phyloP scores from a whole-genome alignment of 257 asterid species.

The Rhazya stricta region DNA sequence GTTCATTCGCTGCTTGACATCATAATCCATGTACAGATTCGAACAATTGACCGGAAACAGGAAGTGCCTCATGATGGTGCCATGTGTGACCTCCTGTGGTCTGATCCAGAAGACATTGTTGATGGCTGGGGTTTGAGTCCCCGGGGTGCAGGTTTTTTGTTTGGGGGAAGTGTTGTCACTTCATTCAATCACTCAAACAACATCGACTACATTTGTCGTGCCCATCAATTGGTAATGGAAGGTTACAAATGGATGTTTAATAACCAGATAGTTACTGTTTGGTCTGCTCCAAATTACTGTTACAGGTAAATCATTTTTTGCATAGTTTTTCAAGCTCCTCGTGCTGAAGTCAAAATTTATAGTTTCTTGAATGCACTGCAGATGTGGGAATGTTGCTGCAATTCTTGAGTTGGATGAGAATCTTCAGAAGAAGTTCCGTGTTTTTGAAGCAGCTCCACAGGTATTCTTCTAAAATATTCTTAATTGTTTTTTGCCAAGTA shows the following conservation, averaged over 20 bases:
- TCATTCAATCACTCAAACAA: slow-evolving; percentile 77
- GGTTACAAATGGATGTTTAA: slow-evolving; percentile 98
- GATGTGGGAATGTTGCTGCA: slow-evolving; percentile 98
- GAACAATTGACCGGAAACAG: slow-evolving; percentile 90
- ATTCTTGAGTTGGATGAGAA: slow-evolving; percentile 87
- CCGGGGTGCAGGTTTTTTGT: slow-evolving; percentile 95
- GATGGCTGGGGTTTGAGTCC: slow-evolving; percentile 99
- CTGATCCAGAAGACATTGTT: slow-evolving; percentile 94
- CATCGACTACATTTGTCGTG: slow-evolving; percentile 90
- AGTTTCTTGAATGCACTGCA: slow-evolving; percentile 25
- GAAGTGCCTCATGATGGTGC: slow-evolving; percentile 99
- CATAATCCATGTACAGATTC: slow-evolving; percentile 47
- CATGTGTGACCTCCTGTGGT: slow-evolving; percentile 99
- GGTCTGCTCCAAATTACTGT: slow-evolving; percentile 99
- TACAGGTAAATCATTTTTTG: slow-evolving; percentile 48
- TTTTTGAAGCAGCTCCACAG: slow-evolving; percentile 97
- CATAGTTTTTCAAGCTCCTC: background rate
- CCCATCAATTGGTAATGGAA: slow-evolving; percentile 98
- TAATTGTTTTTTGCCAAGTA: background rate
- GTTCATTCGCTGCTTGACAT: slow-evolving; percentile 19
- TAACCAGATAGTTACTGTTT: slow-evolving; percentile 86
- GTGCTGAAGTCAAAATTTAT: background rate
- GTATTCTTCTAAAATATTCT: slow-evolving; percentile 23
- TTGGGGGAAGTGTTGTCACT: slow-evolving; percentile 86
- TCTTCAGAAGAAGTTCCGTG: slow-evolving; percentile 72